Conservation (phyloP, 2,329 filamentous ascomycete species). For the Thelonectria discophora region DNA sequence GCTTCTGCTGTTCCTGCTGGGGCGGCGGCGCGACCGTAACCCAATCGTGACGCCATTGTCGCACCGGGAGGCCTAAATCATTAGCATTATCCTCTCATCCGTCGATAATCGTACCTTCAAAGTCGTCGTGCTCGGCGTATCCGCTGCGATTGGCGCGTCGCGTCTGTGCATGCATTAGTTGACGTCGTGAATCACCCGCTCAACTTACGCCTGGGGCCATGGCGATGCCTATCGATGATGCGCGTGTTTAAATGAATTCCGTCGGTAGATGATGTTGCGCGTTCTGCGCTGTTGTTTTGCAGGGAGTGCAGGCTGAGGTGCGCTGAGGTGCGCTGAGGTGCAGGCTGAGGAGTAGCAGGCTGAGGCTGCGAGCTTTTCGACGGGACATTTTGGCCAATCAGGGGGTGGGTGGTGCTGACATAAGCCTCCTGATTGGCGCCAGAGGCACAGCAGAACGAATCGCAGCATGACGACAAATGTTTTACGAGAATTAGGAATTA, state of each 20-base stretch:
- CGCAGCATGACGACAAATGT: too few species aligned
- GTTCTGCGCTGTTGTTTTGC: slow-evolving; percentile 24
- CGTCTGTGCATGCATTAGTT: slow-evolving; percentile 52
- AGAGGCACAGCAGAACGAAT: neutral
- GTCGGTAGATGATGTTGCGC: slow-evolving; percentile 18
- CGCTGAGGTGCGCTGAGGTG: too few species aligned
- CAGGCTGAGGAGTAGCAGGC: too few species aligned
- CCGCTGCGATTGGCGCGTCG: slow-evolving; percentile 65
- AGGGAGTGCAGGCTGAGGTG: slow-evolving; percentile 38
- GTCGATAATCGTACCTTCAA: slow-evolving; percentile 57
- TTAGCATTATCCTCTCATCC: slow-evolving; percentile 15
- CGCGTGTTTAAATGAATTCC: neutral
- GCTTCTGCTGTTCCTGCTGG: slow-evolving; percentile 68
- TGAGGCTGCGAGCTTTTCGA: slow-evolving; percentile 35
- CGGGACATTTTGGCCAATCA: slow-evolving; percentile 36
- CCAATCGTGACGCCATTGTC: slow-evolving; percentile 84
- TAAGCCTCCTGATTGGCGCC: slow-evolving; percentile 27
- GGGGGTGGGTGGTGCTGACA: slow-evolving; percentile 33
- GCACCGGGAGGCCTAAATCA: slow-evolving; percentile 79
- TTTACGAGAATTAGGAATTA: too few species aligned
- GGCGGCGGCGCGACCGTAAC: slow-evolving; percentile 73
- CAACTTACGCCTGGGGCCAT: slow-evolving; percentile 54
- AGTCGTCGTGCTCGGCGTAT: slow-evolving; percentile 69
- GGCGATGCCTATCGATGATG: neutral
- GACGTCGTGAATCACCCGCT: slow-evolving; percentile 16